phyloP scores from a whole-genome alignment of 176 grass and related monocot genomes.

The Tillandsia fasciculata region DNA sequence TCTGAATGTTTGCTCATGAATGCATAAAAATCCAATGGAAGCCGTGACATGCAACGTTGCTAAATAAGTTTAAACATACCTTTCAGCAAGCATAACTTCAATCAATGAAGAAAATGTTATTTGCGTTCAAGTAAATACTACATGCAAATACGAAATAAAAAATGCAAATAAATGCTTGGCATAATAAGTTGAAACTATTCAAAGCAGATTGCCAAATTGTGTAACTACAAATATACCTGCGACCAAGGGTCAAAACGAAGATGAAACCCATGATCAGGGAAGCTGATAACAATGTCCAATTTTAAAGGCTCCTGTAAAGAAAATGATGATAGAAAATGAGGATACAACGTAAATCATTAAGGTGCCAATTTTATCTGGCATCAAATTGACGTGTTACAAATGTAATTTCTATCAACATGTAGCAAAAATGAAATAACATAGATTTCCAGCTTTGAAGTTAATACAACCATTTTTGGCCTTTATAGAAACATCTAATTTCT shows the following conservation, averaged over 20 bases:
- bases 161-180: background rate
- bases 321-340: background rate
- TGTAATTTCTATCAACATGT: background rate
- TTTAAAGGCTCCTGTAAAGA: constrained; percentile 70
- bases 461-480: background rate
- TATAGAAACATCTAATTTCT: background rate
- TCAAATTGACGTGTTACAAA: background rate
- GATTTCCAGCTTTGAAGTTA: too few species aligned
- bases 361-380: background rate
- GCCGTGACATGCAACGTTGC: too few species aligned
- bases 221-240: constrained; percentile 37
- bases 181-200: background rate
- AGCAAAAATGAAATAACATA: background rate
- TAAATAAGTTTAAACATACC: too few species aligned
- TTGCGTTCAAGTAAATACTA: too few species aligned
- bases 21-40: too few species aligned
- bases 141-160: background rate
- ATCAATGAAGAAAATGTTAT: too few species aligned
- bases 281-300: constrained; percentile 86
- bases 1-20: too few species aligned
- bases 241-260: constrained; percentile 94
- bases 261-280: constrained; percentile 94
- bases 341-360: background rate
- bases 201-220: background rate
- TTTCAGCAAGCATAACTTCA: too few species aligned